Evolutionary conservation across 345 rosid genomes (phyloP).

Genomic region (Eucalyptus caleyi): DNA sequence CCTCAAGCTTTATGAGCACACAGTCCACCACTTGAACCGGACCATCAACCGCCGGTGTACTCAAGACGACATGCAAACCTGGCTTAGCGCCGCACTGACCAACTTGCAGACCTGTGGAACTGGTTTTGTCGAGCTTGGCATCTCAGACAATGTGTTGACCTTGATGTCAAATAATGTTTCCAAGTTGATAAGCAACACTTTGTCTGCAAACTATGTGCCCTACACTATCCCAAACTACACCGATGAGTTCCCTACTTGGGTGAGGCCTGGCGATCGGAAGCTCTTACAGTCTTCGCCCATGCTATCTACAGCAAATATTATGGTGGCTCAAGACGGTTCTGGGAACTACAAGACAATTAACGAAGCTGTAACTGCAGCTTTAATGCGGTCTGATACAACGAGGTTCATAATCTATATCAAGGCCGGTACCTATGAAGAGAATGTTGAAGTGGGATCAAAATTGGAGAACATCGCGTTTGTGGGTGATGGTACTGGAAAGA

Average conservation of each 20-base stretch:
- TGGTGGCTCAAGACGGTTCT: conserved; percentile 83
- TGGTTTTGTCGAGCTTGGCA: conserved; percentile 66
- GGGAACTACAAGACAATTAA: conserved; percentile 52
- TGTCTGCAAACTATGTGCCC: conserved; percentile 48
- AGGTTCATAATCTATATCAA: conserved; percentile 69
- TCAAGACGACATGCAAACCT: conserved; percentile 62
- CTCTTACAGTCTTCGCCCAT: conserved; percentile 43
- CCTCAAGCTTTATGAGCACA: background rate
- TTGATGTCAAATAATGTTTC: conserved; percentile 75
- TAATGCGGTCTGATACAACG: conserved; percentile 30
- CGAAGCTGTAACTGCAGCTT: conserved; percentile 51
- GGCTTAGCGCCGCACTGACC: conserved; percentile 90
- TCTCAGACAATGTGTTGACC: conserved; percentile 32
- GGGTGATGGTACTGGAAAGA: conserved; percentile 70
- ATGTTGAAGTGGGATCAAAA: conserved; percentile 33
- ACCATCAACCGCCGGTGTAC: conserved; percentile 10
- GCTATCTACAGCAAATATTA: conserved; percentile 26
- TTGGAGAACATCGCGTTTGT: conserved; percentile 57
- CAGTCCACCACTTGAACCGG: background rate
- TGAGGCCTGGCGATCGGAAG: conserved; percentile 55
- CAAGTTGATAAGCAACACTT: conserved; percentile 44
- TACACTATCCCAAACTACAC: conserved; percentile 18
- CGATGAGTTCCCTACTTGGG: conserved; percentile 69
- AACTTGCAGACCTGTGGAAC: conserved; percentile 61
- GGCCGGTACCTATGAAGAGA: conserved; percentile 61